Conservation (phyloP, 2,329 filamentous ascomycete genomes). For the Mariannaea elegans region DNA sequence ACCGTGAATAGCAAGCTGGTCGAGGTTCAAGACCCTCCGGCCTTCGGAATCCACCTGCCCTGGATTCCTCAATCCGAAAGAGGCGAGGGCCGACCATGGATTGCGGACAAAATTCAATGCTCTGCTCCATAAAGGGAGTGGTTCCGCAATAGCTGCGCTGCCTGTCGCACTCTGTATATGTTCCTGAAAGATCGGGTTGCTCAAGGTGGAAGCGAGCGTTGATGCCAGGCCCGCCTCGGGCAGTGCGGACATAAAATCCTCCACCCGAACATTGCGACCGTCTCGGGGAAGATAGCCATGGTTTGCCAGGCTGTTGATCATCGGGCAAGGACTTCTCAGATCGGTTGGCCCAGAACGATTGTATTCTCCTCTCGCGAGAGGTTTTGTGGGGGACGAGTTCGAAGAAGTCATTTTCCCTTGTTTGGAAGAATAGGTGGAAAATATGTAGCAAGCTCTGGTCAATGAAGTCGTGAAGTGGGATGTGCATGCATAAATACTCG, state of each 20-base stretch:
- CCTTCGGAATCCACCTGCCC: slow-evolving; percentile 31
- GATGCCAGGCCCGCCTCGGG: slow-evolving; percentile 30
- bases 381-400: not conserved
- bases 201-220: slow-evolving; percentile 29
- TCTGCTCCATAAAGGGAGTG: slow-evolving; percentile 15
- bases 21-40: slow-evolving; percentile 29
- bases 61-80: slow-evolving; percentile 34
- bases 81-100: slow-evolving; percentile 29
- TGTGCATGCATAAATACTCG: no score
- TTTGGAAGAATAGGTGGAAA: slow-evolving; percentile 40
- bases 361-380: slow-evolving; percentile 30
- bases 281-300: slow-evolving; percentile 37
- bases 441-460: no score
- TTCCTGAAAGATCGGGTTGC: slow-evolving; percentile 36
- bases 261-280: slow-evolving; percentile 28
- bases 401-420: not conserved
- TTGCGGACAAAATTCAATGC: slow-evolving; percentile 16
- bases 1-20: slow-evolving; percentile 31
- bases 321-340: slow-evolving; percentile 34
- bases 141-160: slow-evolving; percentile 13
- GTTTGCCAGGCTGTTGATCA: slow-evolving; percentile 37
- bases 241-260: slow-evolving; percentile 30
- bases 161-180: slow-evolving; percentile 11
- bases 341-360: slow-evolving; percentile 29
- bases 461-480: slow-evolving; percentile 14